A percentile compares a stretch with the other conserved stretches of the same genome.
These are phyloP conservation scores for Eremothecium cymbalariae DNA, from an alignment of 1,139 yeast species.

Conservation along the genomic window DNA sequence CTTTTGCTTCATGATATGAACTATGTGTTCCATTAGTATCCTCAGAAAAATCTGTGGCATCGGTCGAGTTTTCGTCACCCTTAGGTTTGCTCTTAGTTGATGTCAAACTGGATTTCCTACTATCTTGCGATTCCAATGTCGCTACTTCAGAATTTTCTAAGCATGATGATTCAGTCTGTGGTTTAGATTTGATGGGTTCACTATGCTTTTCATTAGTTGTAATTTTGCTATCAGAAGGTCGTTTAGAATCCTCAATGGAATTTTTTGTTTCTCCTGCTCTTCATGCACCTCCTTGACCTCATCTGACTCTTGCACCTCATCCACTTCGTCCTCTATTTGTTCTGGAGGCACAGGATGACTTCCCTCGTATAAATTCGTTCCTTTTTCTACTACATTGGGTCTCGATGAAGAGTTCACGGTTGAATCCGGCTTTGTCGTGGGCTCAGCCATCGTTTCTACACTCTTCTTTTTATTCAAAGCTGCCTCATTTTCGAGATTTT, in stretches of 20 bases:
- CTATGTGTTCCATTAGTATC: slow-evolving; percentile 3
- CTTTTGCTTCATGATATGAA: slow-evolving; percentile 3
- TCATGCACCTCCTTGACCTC: not conserved
- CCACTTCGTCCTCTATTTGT: too few species aligned
- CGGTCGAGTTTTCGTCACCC: not conserved
- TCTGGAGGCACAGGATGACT: too few species aligned
- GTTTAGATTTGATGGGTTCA: not conserved
- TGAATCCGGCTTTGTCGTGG: not conserved
- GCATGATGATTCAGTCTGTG: not conserved
- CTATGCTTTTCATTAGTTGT: not conserved
- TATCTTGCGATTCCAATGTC: not conserved
- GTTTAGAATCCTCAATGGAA: too few species aligned
- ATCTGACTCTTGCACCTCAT: too few species aligned
- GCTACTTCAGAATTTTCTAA: not conserved
- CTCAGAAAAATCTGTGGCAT: not conserved
- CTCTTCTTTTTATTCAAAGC: slow-evolving; percentile 1
- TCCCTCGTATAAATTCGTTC: too few species aligned
- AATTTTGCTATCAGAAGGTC: not conserved
- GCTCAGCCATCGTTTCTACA: not conserved
- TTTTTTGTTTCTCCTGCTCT: not conserved
- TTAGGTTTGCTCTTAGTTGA: not conserved
- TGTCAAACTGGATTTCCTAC: not conserved
- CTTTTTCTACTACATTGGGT: too few species aligned
- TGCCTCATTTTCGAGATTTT: not conserved
- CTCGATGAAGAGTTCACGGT: not conserved